These are phyloP conservation scores for Scedosporium dehoogii DNA, from an alignment of 2,329 filamentous ascomycete species.

Conservation along the genomic window DNA sequence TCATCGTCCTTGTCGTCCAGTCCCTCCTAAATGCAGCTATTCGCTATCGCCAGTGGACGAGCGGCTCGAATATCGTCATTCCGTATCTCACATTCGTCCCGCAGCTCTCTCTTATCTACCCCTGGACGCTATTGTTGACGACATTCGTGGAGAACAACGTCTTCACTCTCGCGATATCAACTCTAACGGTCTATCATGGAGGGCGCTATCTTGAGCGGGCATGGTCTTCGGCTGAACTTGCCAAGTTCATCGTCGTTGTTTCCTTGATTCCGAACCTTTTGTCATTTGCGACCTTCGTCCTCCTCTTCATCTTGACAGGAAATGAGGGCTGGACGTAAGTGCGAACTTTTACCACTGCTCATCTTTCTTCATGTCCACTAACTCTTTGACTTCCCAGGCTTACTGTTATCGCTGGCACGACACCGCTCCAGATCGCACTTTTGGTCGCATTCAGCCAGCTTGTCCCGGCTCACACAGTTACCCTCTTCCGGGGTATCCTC, in stretches of 20 bases:
- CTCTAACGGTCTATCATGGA: conserved; percentile 75
- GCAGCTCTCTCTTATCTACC: conserved; percentile 72
- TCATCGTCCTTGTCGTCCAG: conserved; percentile 65
- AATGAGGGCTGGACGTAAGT: conserved; percentile 61
- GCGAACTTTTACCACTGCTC: not conserved
- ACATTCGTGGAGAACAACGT: conserved; percentile 90
- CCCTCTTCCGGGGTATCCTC: conserved; percentile 77
- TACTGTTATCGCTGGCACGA: conserved; percentile 77
- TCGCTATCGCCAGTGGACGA: conserved; percentile 59
- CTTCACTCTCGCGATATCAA: conserved; percentile 71
- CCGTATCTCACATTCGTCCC: conserved; percentile 86
- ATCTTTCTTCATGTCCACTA: conserved; percentile 8
- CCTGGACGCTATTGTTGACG: conserved; percentile 83
- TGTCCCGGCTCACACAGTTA: conserved; percentile 92
- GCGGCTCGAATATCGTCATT: conserved; percentile 56
- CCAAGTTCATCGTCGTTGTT: conserved; percentile 74
- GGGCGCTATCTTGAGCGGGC: conserved; percentile 92
- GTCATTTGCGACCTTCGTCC: conserved; percentile 61
- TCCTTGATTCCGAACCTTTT: conserved; percentile 72
- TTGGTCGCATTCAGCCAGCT: conserved; percentile 97
- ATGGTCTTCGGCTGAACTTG: conserved; percentile 87
- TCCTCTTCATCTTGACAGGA: conserved; percentile 62
- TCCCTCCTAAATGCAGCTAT: conserved; percentile 75
- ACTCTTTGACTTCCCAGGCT: conserved; percentile 38
- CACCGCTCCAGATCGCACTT: conserved; percentile 84